These are phyloP conservation scores for Metrosideros polymorpha DNA, from an alignment of 441 rosid genomes.

Conservation along the genomic window DNA sequence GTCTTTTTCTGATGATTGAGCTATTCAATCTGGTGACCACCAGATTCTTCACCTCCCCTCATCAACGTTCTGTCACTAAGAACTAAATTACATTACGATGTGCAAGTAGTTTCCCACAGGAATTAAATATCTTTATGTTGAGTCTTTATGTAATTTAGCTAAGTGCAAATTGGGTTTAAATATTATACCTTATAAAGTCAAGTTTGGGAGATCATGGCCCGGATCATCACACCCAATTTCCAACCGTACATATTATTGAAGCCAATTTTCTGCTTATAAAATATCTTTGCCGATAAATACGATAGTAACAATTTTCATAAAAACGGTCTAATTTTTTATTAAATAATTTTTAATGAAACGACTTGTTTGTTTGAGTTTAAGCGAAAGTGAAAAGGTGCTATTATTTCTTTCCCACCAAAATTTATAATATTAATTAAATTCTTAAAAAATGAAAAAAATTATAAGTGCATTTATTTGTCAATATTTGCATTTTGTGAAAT, in stretches of 20 bases:
- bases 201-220: background rate
- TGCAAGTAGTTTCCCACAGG: background rate
- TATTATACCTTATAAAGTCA: background rate
- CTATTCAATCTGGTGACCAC: background rate
- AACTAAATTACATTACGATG: background rate
- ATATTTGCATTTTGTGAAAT: background rate
- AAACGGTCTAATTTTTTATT: background rate
- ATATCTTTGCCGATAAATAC: background rate
- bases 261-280: background rate
- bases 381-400: rapidly evolving
- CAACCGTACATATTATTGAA: background rate
- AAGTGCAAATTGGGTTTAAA: background rate
- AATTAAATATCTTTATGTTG: background rate
- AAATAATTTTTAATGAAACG: background rate
- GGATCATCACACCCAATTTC: background rate
- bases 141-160: background rate
- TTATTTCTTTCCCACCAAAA: background rate
- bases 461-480: background rate
- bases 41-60: background rate
- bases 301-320: background rate
- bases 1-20: background rate
- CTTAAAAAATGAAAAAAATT: background rate
- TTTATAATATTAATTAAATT: background rate
- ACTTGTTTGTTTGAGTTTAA: background rate
- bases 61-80: background rate